Evolutionary conservation across 108 stramenopile species (phyloP).

Genomic region (Discostella stelligeroides): DNA sequence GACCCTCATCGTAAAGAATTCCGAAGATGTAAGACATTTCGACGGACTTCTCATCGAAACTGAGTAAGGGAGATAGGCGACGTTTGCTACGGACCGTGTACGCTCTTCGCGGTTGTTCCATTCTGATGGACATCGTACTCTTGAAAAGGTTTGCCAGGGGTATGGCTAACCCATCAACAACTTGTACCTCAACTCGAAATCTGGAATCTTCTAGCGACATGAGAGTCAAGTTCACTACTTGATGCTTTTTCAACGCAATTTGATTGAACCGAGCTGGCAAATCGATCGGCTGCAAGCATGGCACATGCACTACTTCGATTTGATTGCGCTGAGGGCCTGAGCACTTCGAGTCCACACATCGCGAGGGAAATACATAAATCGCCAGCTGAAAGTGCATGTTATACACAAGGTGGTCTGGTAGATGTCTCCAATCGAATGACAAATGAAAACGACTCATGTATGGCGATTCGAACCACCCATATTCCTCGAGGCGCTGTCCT

Average conservation of each 20-base stretch:
- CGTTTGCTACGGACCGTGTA: conserved; percentile 33
- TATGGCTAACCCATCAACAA: conserved; percentile 69
- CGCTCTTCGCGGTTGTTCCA: conserved; percentile 47
- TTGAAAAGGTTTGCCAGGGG: conserved; percentile 63
- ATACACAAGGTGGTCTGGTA: conserved; percentile 66
- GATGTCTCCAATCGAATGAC: conserved; percentile 68
- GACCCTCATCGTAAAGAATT: conserved; percentile 27
- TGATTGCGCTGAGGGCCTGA: conserved; percentile 35
- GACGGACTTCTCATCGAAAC: conserved; percentile 56
- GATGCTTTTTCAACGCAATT: conserved; percentile 54
- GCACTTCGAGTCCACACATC: conserved; percentile 68
- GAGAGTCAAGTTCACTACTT: conserved; percentile 67
- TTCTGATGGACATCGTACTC: conserved; percentile 61
- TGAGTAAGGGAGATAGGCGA: conserved; percentile 62
- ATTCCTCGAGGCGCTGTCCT: conserved; percentile 50
- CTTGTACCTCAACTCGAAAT: conserved; percentile 76
- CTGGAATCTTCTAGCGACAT: conserved; percentile 77
- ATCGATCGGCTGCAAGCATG: conserved; percentile 71
- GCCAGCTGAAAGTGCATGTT: conserved; percentile 76
- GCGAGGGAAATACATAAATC: conserved; percentile 65
- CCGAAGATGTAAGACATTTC: conserved; percentile 55
- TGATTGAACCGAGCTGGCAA: conserved; percentile 69
- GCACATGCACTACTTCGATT: conserved; percentile 57
- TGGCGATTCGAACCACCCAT: conserved; percentile 68
- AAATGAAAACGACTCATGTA: conserved; percentile 64